phyloP scores from a whole-genome alignment of 768 basidiomycete genomes.

The Leccinellum luteum region DNA sequence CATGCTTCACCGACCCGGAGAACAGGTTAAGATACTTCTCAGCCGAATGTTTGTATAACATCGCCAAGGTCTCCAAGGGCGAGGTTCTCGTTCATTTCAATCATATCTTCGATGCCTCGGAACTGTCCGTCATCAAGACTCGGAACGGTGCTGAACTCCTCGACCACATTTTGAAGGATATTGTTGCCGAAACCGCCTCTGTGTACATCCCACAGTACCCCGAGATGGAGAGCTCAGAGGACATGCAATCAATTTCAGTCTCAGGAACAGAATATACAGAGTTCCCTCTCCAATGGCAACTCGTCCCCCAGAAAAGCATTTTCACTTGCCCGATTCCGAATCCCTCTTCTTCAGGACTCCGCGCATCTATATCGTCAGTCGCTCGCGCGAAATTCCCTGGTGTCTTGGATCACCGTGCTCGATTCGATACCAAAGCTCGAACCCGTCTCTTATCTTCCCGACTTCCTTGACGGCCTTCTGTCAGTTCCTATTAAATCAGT shows the following conservation, averaged over 20 bases:
- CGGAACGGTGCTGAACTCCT: conserved; percentile 97
- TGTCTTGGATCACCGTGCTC: conserved; percentile 93
- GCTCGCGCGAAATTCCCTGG: conserved; percentile 93
- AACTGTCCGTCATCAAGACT: conserved; percentile 93
- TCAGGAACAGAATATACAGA: conserved; percentile 53
- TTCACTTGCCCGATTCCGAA: conserved; percentile 90
- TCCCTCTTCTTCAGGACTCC: conserved; percentile 91
- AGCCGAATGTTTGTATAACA: conserved; percentile 97
- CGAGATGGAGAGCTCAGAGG: conserved; percentile 74
- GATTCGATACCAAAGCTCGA: conserved; percentile 97
- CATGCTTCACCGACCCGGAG: conserved; percentile 92
- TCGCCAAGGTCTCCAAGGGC: conserved; percentile 95
- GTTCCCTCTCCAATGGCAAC: conserved; percentile 24
- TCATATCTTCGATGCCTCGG: conserved; percentile 95
- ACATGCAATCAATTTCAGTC: conserved; percentile 45
- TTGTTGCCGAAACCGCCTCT: conserved; percentile 94
- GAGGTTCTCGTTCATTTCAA: conserved; percentile 97
- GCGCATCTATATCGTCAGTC: conserved; percentile 91
- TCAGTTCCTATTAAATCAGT: conserved; percentile 39
- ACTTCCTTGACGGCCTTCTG: conserved; percentile 93
- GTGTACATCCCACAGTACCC: conserved; percentile 89
- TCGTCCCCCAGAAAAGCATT: conserved; percentile 70
- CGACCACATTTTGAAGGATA: conserved; percentile 96
- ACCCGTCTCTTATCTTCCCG: conserved; percentile 89
- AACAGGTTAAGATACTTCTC: conserved; percentile 97